These are phyloP conservation scores for Porcisia deanei DNA, from an alignment of 208 protist genomes.

Conservation along the genomic window DNA sequence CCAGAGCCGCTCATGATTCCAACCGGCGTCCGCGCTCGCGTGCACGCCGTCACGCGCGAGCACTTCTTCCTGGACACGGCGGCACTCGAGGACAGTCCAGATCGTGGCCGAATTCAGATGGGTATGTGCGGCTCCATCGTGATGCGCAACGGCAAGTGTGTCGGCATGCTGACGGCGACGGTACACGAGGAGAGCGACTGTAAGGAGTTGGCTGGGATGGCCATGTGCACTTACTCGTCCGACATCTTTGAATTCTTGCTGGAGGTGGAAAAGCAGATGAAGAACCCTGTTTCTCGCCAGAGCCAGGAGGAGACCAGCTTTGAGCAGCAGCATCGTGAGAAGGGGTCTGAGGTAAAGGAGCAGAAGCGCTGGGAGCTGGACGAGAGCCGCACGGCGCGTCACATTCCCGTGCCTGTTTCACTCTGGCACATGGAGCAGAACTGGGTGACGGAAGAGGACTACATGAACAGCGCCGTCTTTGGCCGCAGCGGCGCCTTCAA, in stretches of 20 bases:
- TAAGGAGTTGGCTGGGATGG: constrained; percentile 80
- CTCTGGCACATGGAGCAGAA: constrained; percentile 92
- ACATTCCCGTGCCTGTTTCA: constrained; percentile 83
- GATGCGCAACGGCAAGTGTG: constrained; percentile 87
- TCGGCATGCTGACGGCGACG: constrained; percentile 92
- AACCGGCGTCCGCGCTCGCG: constrained; percentile 77
- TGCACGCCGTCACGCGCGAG: constrained; percentile 79
- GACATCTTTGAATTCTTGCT: constrained; percentile 92
- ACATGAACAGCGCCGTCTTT: constrained; percentile 80
- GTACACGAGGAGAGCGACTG: constrained; percentile 84
- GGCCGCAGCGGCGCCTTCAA: constrained; percentile 83
- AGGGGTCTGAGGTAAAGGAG: constrained; percentile 34
- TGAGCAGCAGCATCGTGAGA: constrained; percentile 51
- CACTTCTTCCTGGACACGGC: constrained; percentile 91
- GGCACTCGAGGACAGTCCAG: constrained; percentile 59
- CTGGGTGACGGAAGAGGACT: constrained; percentile 90
- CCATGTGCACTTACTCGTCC: constrained; percentile 85
- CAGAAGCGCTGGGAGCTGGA: constrained; percentile 79
- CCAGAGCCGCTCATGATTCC: constrained; percentile 90
- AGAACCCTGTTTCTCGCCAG: constrained; percentile 50
- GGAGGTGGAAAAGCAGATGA: constrained; percentile 92
- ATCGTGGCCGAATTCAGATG: constrained; percentile 78
- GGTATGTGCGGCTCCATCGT: constrained; percentile 91
- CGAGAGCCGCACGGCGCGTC: constrained; percentile 73
- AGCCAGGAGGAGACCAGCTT: constrained; percentile 75